Evolutionary conservation across 371 early-diverging fungal species (phyloP).

Genomic region (Mortierella sp.): DNA sequence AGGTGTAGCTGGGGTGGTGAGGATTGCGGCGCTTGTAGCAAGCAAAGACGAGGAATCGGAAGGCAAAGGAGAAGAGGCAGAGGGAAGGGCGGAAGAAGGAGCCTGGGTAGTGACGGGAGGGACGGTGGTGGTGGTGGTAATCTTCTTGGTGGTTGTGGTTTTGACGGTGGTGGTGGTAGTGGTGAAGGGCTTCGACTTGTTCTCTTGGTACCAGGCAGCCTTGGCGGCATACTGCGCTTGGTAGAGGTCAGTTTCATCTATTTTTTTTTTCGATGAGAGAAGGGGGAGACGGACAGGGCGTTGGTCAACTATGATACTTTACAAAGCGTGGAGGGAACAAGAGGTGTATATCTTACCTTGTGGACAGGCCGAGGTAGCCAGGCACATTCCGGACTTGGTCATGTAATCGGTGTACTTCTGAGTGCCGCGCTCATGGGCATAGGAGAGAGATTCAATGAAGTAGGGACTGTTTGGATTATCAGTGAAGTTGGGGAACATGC

Average conservation of each 20-base stretch:
- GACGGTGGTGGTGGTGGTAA: constrained; percentile 19
- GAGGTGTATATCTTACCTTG: too few species aligned
- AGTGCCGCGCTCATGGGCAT: constrained; percentile 21
- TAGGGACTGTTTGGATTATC: constrained; percentile 31
- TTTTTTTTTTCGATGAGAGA: neutral
- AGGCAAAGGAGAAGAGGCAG: neutral
- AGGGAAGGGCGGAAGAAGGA: neutral
- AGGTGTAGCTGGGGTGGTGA: too few species aligned
- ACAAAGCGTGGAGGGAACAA: too few species aligned
- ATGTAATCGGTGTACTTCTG: constrained; percentile 33
- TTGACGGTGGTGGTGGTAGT: constrained; percentile 28
- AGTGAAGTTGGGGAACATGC: constrained; percentile 21
- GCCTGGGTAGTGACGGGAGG: neutral
- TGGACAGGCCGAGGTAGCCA: neutral
- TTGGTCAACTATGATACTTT: neutral
- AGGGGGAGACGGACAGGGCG: neutral
- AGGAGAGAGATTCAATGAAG: constrained; percentile 28
- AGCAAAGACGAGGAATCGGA: neutral
- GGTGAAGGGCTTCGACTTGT: constrained; percentile 5
- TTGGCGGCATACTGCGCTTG: constrained; percentile 23
- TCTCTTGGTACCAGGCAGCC: constrained; percentile 42
- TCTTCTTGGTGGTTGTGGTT: neutral
- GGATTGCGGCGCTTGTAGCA: neutral
- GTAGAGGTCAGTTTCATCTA: constrained; percentile 21
- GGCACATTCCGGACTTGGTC: constrained; percentile 29